Percentiles rank a stretch among this genome's conserved stretches.
These are phyloP conservation scores for Magnolia changhungtana DNA, from an alignment of 164 flowering plant species.

Conservation along the genomic window DNA sequence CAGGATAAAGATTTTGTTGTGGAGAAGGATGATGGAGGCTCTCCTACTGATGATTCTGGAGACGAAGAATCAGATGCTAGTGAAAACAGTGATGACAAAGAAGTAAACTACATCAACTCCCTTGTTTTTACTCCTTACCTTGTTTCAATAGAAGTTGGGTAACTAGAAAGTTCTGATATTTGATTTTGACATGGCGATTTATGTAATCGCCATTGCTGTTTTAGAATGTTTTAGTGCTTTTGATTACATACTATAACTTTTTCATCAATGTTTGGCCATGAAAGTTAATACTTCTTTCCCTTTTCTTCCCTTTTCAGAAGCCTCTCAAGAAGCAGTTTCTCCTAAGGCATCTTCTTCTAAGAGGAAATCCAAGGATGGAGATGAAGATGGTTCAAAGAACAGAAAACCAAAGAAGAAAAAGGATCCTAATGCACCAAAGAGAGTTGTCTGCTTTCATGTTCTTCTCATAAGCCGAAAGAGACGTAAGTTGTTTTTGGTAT, in stretches of 20 bases:
- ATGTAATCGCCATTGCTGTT: too few species aligned
- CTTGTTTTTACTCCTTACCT: neutral
- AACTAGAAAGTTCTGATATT: too few species aligned
- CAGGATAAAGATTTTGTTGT: conserved; percentile 93
- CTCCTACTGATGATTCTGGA: conserved; percentile 97
- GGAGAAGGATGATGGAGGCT: conserved; percentile 91
- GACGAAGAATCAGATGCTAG: conserved; percentile 90
- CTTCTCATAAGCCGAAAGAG: conserved; percentile 81
- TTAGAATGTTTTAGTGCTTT: too few species aligned
- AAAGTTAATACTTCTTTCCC: too few species aligned
- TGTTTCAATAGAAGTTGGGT: too few species aligned
- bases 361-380: conserved; percentile 69
- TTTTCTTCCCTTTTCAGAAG: too few species aligned
- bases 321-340: conserved; percentile 37
- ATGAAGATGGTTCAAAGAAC: conserved; percentile 75
- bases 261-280: too few species aligned
- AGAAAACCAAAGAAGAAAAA: conserved; percentile 88
- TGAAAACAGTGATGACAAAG: conserved; percentile 62
- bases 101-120: conserved; percentile 28
- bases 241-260: too few species aligned
- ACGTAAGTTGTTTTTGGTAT: conserved; percentile 34
- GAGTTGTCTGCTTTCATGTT: conserved; percentile 85
- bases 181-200: too few species aligned
- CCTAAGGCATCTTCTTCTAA: conserved; percentile 55
- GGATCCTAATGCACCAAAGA: conserved; percentile 99